phyloP scores from a whole-genome alignment of 1,284 basidiomycete genomes.

The Schizophyllum commune region DNA sequence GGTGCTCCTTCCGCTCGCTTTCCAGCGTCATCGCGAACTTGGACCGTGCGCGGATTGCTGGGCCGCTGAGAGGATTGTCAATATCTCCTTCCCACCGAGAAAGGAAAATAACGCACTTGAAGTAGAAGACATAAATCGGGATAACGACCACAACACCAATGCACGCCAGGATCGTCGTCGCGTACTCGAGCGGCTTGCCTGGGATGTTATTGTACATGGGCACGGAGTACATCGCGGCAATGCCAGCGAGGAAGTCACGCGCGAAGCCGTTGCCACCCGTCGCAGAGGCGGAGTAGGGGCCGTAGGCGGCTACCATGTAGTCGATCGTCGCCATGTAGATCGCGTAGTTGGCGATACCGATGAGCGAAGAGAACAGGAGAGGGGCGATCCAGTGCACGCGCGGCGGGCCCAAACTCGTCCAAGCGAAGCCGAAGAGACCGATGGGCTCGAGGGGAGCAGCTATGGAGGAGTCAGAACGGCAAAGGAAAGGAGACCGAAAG shows the following conservation, averaged over 20 bases:
- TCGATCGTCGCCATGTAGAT: conserved; percentile 17
- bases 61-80: neutral
- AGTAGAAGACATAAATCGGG: neutral
- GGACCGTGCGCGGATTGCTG: neutral
- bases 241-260: conserved; percentile 14
- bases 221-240: conserved; percentile 14
- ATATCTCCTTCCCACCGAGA: neutral
- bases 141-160: neutral
- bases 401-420: conserved; percentile 14
- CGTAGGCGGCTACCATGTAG: conserved; percentile 15
- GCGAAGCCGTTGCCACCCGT: conserved; percentile 15
- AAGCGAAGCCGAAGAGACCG: conserved; percentile 14
- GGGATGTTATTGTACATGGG: conserved; percentile 1
- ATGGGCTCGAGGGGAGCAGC: conserved; percentile 13
- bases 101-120: neutral
- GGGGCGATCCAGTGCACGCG: conserved; percentile 12
- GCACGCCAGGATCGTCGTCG: neutral
- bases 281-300: conserved; percentile 13
- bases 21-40: neutral
- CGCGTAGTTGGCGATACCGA: conserved; percentile 13
- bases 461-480: neutral
- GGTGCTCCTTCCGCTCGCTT: neutral
- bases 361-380: conserved; percentile 12
- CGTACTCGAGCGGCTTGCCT: neutral
- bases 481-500: neutral